phyloP scores from a whole-genome alignment of 2,329 filamentous ascomycete genomes.

The Hypomyces perniciosus region DNA sequence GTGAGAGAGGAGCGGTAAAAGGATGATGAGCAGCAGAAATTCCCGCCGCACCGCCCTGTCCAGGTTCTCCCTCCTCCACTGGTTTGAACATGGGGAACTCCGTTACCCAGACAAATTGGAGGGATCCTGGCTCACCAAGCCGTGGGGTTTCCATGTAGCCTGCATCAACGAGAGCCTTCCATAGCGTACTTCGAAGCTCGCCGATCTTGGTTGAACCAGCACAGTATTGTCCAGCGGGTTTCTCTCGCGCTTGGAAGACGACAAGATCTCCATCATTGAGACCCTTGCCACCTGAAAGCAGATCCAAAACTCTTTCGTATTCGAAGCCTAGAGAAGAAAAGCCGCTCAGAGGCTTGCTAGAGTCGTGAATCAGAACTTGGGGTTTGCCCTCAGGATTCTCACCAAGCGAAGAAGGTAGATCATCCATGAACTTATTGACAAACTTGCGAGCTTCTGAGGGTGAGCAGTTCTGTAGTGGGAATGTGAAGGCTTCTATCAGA shows the following conservation, averaged over 20 bases:
- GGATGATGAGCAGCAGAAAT: slow-evolving; percentile 89
- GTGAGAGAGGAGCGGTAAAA: slow-evolving; percentile 78
- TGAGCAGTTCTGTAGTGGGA: slow-evolving; percentile 51
- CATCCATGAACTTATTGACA: slow-evolving; percentile 63
- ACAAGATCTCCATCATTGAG: slow-evolving; percentile 64
- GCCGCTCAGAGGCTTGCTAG: slow-evolving; percentile 66
- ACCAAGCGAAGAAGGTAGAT: slow-evolving; percentile 52
- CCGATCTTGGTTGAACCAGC: slow-evolving; percentile 65
- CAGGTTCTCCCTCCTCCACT: slow-evolving; percentile 55
- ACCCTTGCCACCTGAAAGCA: slow-evolving; percentile 35
- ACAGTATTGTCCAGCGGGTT: slow-evolving; percentile 49
- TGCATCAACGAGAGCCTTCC: slow-evolving; percentile 61
- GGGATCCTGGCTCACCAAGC: slow-evolving; percentile 30
- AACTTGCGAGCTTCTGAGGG: slow-evolving; percentile 53
- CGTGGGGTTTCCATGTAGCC: slow-evolving; percentile 44
- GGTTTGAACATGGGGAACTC: slow-evolving; percentile 92
- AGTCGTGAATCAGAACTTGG: slow-evolving; percentile 70
- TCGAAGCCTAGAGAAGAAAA: slow-evolving; percentile 65
- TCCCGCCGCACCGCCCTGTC: slow-evolving; percentile 75
- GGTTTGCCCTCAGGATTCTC: slow-evolving; percentile 72
- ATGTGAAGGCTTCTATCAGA: slow-evolving; percentile 67
- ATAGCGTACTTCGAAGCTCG: slow-evolving; percentile 63
- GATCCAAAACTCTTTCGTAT: slow-evolving; percentile 53
- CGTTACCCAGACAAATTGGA: slow-evolving; percentile 78
- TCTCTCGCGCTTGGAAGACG: slow-evolving; percentile 70